Evolutionary conservation across 2,329 filamentous ascomycete species (phyloP), one percentile per base, ranked within the genome.

Genomic region (Ophiostoma montium): DNA sequence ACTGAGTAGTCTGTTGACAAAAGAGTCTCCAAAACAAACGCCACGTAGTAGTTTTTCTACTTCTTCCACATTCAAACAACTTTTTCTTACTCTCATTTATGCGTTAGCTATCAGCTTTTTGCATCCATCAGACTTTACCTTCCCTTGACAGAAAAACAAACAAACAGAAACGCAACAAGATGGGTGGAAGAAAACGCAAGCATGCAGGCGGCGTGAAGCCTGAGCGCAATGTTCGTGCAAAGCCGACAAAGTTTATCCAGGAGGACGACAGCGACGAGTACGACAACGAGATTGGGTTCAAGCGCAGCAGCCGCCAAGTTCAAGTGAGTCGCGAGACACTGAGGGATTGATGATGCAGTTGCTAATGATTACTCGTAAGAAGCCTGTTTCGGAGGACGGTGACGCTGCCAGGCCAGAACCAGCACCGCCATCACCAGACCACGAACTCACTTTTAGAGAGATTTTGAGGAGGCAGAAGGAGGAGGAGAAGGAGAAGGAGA

Each of bases 181-280:
- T 69, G 67, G 55, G 63, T 1, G 53, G 61, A 0, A 65, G 65
- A 52, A 65, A 67, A 55, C 65, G 73, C 36, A 73, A 70, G 56
- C 48, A 19, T 12, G 16, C 61, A 3, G 61, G 63, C 1, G 58
- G 60, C 1, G 36, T 59, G 7, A 64, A 62, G 11, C 58, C 70
- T 2, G 65, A 68, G 52, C 62, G 69, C 50, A 63, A 69, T 38
- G 70, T 73, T 1, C 66, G 67, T 33, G 63, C 66, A 1, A 62
- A 46, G 31, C 33, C 45, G 10, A 21, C 46, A 19, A 48, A 46
- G 46, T 41, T 35, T 15, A 36, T 36, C 9, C 46, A 48, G 15
- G 31, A 43, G 8, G 41, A 51, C 2, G 46, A 48, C 18, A 47
- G 45, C 18, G 46, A 45, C 27, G 47, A 45, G 6, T 36, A 35